Evolutionary conservation across 495 filamentous ascomycete species (phyloP), one percentile per base, ranked within the genome.

Genomic region (Hypoxylon fuscum): DNA sequence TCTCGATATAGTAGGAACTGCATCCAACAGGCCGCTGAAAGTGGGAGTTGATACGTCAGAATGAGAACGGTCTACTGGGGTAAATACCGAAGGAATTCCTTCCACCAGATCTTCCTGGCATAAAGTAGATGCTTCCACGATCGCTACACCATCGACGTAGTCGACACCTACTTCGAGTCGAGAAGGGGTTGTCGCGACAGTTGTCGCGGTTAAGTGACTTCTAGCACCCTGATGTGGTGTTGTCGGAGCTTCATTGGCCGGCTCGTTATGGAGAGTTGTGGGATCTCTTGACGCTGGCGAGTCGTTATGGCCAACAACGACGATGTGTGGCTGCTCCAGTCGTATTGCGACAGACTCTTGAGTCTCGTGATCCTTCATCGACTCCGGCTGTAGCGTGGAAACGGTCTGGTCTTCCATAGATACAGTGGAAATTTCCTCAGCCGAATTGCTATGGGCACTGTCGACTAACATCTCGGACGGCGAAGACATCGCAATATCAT

Each of bases 61-160:
- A 14, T n/a, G 12, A 5, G 35, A 7, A 14, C 35, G 35, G 12
- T 14, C 12, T 12, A 38, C 12, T 4, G n/a, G 35, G n/a, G 8
- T 1, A 7, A 38, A 38, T 7, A n/a, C 5, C 35, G 35, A 38
- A 38, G 42, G 12, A 6, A n/a, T 14, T 21, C 21, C 45, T 23
- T 14, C 20, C 8, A 14, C 55, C 12, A 17, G 12, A 1, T 34
- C 18, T 1, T 42, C 23, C 5, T 47, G 25, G 38, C 23, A 42
- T 5, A 42, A 15, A n/a, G 55, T 58, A 14, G 37, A 48, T n/a
- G 42, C 32, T 34, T 40, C 22, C 12, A 32, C 34, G 20, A 27
- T 55, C 41, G 29, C 14, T 32, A 15, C 22, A 14, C 9, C 10
- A 12, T 27, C 12, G 22, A 3, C 15, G 11, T 7, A 1, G 1